Base-by-base conservation (phyloP, 2,329 filamentous ascomycete species). In the Arthrobotrys musiformis region DNA sequence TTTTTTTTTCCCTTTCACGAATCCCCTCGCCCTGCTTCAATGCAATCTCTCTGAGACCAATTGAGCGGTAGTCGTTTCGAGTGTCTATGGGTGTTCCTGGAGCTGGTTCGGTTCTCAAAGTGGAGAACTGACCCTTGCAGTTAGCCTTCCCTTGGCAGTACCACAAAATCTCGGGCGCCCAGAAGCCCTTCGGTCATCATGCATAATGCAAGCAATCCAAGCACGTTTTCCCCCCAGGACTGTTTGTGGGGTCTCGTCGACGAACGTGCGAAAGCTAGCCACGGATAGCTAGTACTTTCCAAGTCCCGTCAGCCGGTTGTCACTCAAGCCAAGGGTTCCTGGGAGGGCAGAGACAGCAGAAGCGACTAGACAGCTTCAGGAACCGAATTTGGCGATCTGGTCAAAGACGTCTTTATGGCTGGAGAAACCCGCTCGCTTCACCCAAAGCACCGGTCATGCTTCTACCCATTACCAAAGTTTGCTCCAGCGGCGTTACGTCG, bases 191-290 rank as follows among this genome's bases (percentile, higher is more conserved):
- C 64, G 56, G 72, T 76, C 72, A 76, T 76, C 37, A 44, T 76
- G 72, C 72, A 76, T 76, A 30, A 76, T 63, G 72, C 72, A 70
- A 63, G 72, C 63, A 68, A 76, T 76, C 48, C 24, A 62, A 76
- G 54, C 72, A 76, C 72, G 72, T 76, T 76, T 72, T 76, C 48
- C 35, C 19, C 33, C 35, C 40, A 33, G 54, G 44, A 46, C 40
- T 62, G 37, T 76, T 62, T 76, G 56, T 69, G 64, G 63, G 64
- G 64, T 64, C n/a, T 37, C 7, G 35, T 28, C 40, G 61, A 26
- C 46, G 28, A 42, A 26, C 46, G 28, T 33, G 30, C 28, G 28
- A 48, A 33, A 11, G 17, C 56, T 68, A 75, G 62, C 70, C 63
- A 62, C 26, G 62, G 64, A 52, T 15, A 50, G 72, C 63, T 76